Evolutionary conservation across 164 flowering plant genomes (phyloP).

Genomic region (Pachysandra terminalis): DNA sequence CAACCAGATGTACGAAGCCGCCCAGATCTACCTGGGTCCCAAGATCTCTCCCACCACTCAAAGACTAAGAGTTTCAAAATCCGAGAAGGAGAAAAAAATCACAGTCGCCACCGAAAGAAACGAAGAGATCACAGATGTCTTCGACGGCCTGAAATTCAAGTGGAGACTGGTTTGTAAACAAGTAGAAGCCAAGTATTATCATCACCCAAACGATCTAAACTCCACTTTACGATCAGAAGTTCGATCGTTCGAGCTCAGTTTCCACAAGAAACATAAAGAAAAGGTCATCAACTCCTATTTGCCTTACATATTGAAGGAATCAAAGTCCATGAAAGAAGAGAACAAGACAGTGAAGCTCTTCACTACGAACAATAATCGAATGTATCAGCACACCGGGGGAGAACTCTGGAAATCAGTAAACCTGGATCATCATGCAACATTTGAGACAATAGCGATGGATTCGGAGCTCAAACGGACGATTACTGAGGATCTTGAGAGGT

Average conservation of each 20-base stretch:
- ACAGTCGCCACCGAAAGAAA: conserved; percentile 22
- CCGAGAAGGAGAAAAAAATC: conserved; percentile 28
- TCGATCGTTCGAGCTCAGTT: conserved; percentile 37
- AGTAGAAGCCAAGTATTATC: neutral
- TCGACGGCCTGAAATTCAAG: conserved; percentile 12
- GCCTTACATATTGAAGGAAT: conserved; percentile 18
- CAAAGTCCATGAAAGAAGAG: conserved; percentile 19
- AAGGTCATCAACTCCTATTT: conserved; percentile 31
- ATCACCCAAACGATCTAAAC: neutral
- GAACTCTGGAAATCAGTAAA: conserved; percentile 32
- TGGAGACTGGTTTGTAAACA: conserved; percentile 8
- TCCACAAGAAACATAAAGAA: conserved; percentile 38
- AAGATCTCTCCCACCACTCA: conserved; percentile 28
- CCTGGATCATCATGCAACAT: conserved; percentile 54
- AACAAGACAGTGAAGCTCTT: conserved; percentile 31
- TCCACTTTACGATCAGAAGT: conserved; percentile 11
- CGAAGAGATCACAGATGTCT: conserved; percentile 17
- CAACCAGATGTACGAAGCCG: conserved; percentile 41
- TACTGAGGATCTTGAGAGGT: conserved; percentile 51
- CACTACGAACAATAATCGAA: conserved; percentile 26
- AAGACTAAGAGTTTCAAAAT: conserved; percentile 30
- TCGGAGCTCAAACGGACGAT: conserved; percentile 31
- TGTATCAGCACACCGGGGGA: conserved; percentile 16
- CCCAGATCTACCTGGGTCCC: conserved; percentile 31
- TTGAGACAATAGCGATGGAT: conserved; percentile 68